Evolutionary conservation across 2,329 filamentous ascomycete species (phyloP).

Genomic region (Aureobasidium sp.): DNA sequence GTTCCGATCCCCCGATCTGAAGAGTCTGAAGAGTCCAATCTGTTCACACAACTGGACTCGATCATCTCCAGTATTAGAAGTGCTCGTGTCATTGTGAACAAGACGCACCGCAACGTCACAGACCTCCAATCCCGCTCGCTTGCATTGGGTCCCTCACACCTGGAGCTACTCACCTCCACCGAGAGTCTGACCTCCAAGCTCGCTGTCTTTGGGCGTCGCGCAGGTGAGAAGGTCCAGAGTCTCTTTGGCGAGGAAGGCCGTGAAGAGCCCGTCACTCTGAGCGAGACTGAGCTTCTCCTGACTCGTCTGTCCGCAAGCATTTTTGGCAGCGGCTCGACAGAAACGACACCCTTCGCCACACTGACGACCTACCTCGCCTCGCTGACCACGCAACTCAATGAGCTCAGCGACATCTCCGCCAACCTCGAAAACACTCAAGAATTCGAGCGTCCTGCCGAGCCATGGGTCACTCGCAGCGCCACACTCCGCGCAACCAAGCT

Average conservation of each 20-base stretch:
- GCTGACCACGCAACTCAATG: conserved; percentile 57
- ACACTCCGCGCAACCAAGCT: conserved; percentile 78
- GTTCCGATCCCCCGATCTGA: conserved; percentile 58
- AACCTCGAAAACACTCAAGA: conserved; percentile 40
- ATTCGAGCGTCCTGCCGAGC: conserved; percentile 65
- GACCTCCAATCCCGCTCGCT: conserved; percentile 72
- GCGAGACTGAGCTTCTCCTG: conserved; percentile 60
- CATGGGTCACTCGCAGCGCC: conserved; percentile 77
- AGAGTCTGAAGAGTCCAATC: conserved; percentile 40
- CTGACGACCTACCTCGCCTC: conserved; percentile 61
- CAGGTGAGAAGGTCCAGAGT: conserved; percentile 59
- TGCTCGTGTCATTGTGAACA: conserved; percentile 74
- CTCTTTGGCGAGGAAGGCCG: conserved; percentile 67
- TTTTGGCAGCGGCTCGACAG: conserved; percentile 45
- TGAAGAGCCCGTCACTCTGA: conserved; percentile 57
- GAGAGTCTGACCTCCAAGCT: conserved; percentile 60
- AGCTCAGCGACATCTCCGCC: conserved; percentile 57
- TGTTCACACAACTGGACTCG: conserved; percentile 66
- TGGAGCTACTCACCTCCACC: conserved; percentile 62
- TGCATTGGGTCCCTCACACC: conserved; percentile 61
- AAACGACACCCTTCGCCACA: conserved; percentile 63
- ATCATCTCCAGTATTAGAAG: conserved; percentile 71
- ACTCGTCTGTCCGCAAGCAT: conserved; percentile 47
- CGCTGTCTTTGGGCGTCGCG: conserved; percentile 57
- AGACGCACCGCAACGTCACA: conserved; percentile 67